Conservation (phyloP, 495 filamentous ascomycete genomes). For the Neurospora intermedia region DNA sequence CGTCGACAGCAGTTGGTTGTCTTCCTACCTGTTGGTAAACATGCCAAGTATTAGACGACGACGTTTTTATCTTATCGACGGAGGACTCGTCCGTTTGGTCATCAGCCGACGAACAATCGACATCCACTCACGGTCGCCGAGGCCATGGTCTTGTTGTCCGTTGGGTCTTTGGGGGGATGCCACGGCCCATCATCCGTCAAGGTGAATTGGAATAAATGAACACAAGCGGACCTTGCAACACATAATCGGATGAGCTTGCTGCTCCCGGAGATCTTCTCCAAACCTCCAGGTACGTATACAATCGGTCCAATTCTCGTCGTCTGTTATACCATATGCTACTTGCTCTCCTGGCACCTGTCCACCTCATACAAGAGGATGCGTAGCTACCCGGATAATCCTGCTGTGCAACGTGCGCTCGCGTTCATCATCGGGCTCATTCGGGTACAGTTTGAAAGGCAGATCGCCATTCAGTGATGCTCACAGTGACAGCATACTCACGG, state of each 20-base stretch:
- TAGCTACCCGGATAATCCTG: background rate
- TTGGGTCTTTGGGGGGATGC: background rate
- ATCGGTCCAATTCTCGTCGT: background rate
- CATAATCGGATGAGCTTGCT: background rate
- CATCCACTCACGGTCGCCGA: background rate
- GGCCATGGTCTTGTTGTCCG: background rate
- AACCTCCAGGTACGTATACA: background rate
- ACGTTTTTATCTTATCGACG: background rate
- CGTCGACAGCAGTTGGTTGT: background rate
- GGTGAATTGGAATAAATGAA: background rate
- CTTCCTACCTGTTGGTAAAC: background rate
- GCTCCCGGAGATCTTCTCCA: background rate
- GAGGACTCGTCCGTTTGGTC: background rate
- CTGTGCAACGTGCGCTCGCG: background rate
- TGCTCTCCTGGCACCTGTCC: background rate
- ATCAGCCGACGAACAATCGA: background rate
- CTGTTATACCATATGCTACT: background rate
- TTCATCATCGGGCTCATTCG: background rate
- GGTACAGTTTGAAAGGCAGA: background rate
- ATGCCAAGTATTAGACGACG: background rate
- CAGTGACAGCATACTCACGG: background rate
- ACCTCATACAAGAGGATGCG: background rate
- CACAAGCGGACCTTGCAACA: background rate
- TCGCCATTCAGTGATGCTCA: background rate
- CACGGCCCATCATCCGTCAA: background rate